These are phyloP conservation scores for Tremella yokohamensis DNA, from an alignment of 768 basidiomycete species.

Conservation along the genomic window DNA sequence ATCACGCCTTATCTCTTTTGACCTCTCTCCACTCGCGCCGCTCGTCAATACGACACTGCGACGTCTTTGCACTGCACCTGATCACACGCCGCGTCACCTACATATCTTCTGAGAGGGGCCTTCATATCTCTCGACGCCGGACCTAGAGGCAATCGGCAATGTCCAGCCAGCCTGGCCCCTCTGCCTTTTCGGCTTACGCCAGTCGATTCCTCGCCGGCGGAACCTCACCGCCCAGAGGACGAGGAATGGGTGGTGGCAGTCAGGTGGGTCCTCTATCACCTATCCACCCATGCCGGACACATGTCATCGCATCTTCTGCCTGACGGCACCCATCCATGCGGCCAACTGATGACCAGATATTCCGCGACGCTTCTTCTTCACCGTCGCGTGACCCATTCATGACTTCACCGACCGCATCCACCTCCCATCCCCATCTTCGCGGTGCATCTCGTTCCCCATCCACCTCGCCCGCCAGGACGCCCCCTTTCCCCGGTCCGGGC, in stretches of 20 bases:
- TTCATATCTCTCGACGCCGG: too few relatives aligned
- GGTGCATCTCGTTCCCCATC: conserved; percentile 39
- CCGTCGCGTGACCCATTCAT: conserved; percentile 41
- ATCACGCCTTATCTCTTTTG: too few relatives aligned
- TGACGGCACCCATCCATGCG: background rate
- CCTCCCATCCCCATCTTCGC: conserved; percentile 33
- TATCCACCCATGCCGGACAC: background rate
- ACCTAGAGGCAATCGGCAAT: too few relatives aligned
- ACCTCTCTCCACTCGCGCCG: too few relatives aligned
- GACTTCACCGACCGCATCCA: conserved; percentile 30
- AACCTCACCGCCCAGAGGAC: conserved; percentile 3
- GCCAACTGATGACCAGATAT: conserved; percentile 25
- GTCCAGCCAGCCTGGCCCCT: conserved; percentile 20
- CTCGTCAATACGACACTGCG: too few relatives aligned
- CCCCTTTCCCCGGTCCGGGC: conserved; percentile 40
- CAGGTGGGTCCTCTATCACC: conserved; percentile 30
- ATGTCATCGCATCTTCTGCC: conserved; percentile 1
- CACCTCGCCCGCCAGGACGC: conserved; percentile 29
- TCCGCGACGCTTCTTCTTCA: conserved; percentile 34
- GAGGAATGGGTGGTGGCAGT: conserved; percentile 23
- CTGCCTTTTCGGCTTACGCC: conserved; percentile 40
- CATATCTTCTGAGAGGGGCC: too few relatives aligned
- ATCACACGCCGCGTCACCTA: too few relatives aligned
- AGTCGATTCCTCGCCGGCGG: conserved; percentile 36
- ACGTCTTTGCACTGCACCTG: too few relatives aligned